Evolutionary conservation across 192 early-diverging fungal species (phyloP).

Genomic region (Piromyces finnis): DNA sequence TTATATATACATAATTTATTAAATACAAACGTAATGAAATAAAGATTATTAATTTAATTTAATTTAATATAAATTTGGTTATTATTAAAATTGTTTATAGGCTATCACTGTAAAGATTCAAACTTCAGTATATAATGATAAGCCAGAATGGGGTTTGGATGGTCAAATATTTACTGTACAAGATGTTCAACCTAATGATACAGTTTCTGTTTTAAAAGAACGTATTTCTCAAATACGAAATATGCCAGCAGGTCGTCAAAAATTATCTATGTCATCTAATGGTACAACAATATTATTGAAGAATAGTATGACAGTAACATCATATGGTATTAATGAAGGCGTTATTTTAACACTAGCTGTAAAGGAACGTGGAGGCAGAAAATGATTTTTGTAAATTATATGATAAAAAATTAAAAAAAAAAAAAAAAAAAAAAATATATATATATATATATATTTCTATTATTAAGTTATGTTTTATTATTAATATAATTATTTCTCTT

Average conservation of each 20-base stretch:
- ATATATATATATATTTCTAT: too few species aligned
- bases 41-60: too few species aligned
- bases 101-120: not conserved
- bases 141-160: not conserved
- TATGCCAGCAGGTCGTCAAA: not conserved
- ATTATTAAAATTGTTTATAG: too few species aligned
- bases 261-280: not conserved
- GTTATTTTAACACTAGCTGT: not conserved
- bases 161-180: not conserved
- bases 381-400: not conserved
- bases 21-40: too few species aligned
- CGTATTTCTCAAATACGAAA: not conserved
- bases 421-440: too few species aligned
- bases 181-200: not conserved
- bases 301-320: not conserved
- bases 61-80: too few species aligned
- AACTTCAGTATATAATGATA: not conserved
- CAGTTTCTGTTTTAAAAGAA: not conserved
- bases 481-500: too few species aligned
- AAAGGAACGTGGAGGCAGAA: not conserved
- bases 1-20: too few species aligned
- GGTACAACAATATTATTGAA: not conserved
- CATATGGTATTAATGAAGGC: not conserved
- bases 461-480: too few species aligned
- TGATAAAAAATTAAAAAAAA: too few species aligned